Evolutionary conservation across 2,329 filamentous ascomycete genomes (phyloP), one percentile per base, ranked within the genome.

Genomic region (Aspergillus fumigatus): DNA sequence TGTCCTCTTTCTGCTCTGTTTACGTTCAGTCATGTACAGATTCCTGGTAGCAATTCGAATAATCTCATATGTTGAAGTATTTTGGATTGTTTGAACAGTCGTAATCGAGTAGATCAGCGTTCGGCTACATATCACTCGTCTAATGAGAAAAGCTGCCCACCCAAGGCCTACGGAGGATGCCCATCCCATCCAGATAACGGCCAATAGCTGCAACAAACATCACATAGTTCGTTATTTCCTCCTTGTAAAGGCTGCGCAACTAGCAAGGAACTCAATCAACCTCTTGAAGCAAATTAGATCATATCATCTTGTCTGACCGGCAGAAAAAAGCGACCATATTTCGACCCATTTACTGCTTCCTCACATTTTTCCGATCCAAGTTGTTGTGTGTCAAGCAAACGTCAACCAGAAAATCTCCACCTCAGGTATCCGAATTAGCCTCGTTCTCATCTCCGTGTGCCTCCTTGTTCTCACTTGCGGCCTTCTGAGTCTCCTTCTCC

Each of bases 11-110:
- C 54, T n/a, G n/a, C 45, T 47, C 32, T 52, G 49, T 57, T 38
- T 57, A 50, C 41, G 52, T 59, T 51, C 50, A 26, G 50, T 60
- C 54, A 59, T 61, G 57, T 61, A 61, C 59, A 61, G 59, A 56
- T 38, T 21, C 51, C 29, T 52, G 53, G 50, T 58, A 60, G 56
- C 55, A 58, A 60, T 55, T 55, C 23, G 4, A 47, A 51, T 38
- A 43, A 32, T 47, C 51, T 56, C 32, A 38, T 38, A 45, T 47
- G 11, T 56, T 45, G 11, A 23, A 47, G 43, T 19, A 45, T 45
- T 23, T 4, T 45, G 41, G 11, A 5, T 5, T 19, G 11, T 45
- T 17, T 45, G 6, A 38, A 14, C 5, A 38, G 3, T 17, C 32
- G 5, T 38, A 38, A 14, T 38, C 3, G 5, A 17, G 14, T 38